Base-by-base conservation (phyloP, 2,329 filamentous ascomycete species). In the Clonostachys sp. region DNA sequence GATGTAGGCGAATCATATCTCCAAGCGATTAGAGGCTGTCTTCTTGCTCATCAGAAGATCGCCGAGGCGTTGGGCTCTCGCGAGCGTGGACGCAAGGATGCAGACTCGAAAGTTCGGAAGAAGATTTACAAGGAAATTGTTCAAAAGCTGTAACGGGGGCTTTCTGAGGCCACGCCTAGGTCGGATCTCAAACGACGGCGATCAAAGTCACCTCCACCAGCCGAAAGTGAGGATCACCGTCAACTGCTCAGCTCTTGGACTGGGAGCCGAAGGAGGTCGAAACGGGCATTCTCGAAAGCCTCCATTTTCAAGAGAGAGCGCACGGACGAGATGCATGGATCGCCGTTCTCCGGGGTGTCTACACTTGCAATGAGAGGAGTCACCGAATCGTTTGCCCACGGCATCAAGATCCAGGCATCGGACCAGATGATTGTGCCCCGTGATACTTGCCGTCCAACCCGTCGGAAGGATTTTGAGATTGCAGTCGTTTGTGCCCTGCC, bases 401-500 rank as follows among this genome's bases (percentile, higher is more conserved):
- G 18, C 18, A 20, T 20, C 18, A 20, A 20, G 18, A 20, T 20
- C 18, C 18, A 20, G 18, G 18, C 18, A 20, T 20, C 18, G 18
- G 18, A 20, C 18, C 18, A 20, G 18, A 20, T 20, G 18, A 20
- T 20, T 20, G 18, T 20, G 18, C 18, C 18, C 18, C 4, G 4
- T 20, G 5, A 4, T 20, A 20, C 18, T 20, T 20, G 18, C 18
- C 35, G 35, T 16, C 35, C 35, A 16, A n/a, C 43, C 20, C 13
- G 14, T 9, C 45, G 38, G 24, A n/a, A 18, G n/a, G 35, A 41
- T 10, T 48, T 48, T 18, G 41, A 40, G 42, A 45, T 52, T 14
- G 50, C 50, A 13, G 44, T 52, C 17, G 45, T 50, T 18, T 52
- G 50, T 40, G 50, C 50, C 6, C 46, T 54, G 1, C 12, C 42